phyloP scores from a whole-genome alignment of 805 yeast genomes.

The Nakazawaea peltata region DNA sequence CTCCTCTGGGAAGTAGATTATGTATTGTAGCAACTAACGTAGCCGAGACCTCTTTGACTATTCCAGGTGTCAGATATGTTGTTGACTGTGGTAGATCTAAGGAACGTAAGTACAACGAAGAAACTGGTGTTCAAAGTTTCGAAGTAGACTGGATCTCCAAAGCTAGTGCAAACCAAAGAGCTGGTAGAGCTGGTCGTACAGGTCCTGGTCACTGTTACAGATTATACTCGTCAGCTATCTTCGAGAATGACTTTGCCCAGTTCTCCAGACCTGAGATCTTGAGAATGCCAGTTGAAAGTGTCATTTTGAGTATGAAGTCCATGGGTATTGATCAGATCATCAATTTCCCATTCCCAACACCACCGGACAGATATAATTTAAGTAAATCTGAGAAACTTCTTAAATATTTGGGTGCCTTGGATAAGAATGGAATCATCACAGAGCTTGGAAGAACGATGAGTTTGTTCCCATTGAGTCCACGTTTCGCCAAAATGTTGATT shows the following conservation, averaged over 20 bases:
- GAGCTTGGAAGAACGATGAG: conserved; percentile 82
- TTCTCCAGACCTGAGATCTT: conserved; percentile 86
- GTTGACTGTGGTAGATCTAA: conserved; percentile 93
- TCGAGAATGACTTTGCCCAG: conserved; percentile 74
- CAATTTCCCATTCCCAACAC: conserved; percentile 95
- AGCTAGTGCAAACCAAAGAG: conserved; percentile 92
- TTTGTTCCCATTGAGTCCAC: conserved; percentile 85
- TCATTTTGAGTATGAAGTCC: conserved; percentile 91
- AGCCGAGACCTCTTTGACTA: conserved; percentile 95
- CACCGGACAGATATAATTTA: conserved; percentile 63
- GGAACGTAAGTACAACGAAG: conserved; percentile 74
- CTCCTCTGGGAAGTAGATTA: conserved; percentile 79
- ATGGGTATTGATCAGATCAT: conserved; percentile 91
- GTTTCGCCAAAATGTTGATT: conserved; percentile 84
- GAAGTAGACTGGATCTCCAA: conserved; percentile 89
- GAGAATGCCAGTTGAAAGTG: conserved; percentile 94
- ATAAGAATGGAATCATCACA: conserved; percentile 49
- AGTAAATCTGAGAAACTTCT: conserved; percentile 60
- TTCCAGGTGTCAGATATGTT: conserved; percentile 91
- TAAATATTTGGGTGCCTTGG: conserved; percentile 72
- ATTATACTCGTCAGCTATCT: conserved; percentile 87
- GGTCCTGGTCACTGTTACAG: conserved; percentile 96
- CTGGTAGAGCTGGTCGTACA: conserved; percentile 94
- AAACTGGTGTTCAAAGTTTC: conserved; percentile 87
- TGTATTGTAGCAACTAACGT: conserved; percentile 96